Evolutionary conservation across 179 eudicot genomes (phyloP).

Genomic region (Actinidia arguta): DNA sequence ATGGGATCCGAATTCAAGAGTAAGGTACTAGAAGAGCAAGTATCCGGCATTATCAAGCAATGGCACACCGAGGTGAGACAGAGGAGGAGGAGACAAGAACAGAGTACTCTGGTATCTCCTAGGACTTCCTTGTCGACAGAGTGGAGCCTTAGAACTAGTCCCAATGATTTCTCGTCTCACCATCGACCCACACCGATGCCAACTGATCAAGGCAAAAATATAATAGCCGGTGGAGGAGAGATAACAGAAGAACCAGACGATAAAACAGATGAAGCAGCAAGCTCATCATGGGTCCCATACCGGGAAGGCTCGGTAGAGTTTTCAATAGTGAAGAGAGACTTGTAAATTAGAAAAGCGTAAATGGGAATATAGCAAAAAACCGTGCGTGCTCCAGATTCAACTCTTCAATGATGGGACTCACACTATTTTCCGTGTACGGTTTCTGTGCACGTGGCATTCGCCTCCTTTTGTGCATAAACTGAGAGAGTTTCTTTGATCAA

Average conservation of each 20-base stretch:
- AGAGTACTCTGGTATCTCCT: background rate
- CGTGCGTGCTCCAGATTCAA: no score
- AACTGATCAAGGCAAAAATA: background rate
- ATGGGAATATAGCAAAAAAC: no score
- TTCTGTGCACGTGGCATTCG: no score
- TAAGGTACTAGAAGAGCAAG: slow-evolving; percentile 14
- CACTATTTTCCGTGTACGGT: no score
- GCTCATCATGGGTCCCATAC: background rate
- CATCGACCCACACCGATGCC: background rate
- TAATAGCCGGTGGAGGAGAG: slow-evolving; percentile 7
- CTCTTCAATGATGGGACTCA: no score
- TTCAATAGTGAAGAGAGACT: background rate
- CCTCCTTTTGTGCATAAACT: no score
- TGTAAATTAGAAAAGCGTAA: background rate
- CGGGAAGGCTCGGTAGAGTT: background rate
- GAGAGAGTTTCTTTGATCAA: no score
- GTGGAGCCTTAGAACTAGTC: slow-evolving; percentile 22
- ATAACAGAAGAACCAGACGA: no score
- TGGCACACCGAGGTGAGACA: slow-evolving; percentile 25
- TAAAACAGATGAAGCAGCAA: background rate
- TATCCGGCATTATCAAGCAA: slow-evolving; percentile 7
- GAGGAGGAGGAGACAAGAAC: slow-evolving; percentile 14
- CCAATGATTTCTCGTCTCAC: slow-evolving; percentile 15
- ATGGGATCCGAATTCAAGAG: slow-evolving; percentile 24
- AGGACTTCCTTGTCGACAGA: slow-evolving; percentile 20